A percentile compares a stretch with the other conserved stretches of the same genome.
Conservation (phyloP, 306 rosid genomes). For the Lathyrus sativus region DNA sequence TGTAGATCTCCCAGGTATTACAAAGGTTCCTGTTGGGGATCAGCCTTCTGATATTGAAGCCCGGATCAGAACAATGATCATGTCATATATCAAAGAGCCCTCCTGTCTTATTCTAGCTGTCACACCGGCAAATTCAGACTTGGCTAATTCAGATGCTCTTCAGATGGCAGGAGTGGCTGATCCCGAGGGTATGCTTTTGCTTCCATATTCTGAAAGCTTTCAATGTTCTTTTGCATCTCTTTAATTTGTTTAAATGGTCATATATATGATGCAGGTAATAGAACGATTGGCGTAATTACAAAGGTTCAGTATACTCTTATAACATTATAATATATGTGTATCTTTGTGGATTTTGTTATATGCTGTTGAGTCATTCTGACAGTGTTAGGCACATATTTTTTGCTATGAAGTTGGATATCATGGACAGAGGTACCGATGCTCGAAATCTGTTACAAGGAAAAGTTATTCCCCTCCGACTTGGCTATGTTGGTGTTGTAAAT, state of each 20-base stretch:
- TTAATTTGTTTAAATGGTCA: conserved; percentile 22
- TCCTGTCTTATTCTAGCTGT: conserved; percentile 93
- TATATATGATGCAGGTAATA: conserved; percentile 64
- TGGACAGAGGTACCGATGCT: conserved; percentile 99
- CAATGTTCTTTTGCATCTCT: conserved; percentile 25
- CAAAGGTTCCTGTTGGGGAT: conserved; percentile 98
- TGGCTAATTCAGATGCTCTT: conserved; percentile 99
- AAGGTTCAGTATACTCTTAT: conserved; percentile 59
- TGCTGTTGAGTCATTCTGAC: conserved; percentile 44
- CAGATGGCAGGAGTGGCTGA: conserved; percentile 99
- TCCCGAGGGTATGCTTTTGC: conserved; percentile 78
- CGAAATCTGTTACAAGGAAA: conserved; percentile 92
- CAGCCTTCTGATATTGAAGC: conserved; percentile 98
- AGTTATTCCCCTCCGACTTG: conserved; percentile 95
- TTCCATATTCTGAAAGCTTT: conserved; percentile 31
- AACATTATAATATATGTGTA: neutral
- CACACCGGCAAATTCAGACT: conserved; percentile 96
- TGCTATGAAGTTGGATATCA: conserved; percentile 78
- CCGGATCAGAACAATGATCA: conserved; percentile 93
- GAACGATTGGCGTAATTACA: conserved; percentile 95
- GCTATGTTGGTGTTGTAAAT: conserved; percentile 94
- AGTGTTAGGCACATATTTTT: conserved; percentile 21
- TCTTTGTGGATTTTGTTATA: conserved; percentile 17
- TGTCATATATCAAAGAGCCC: conserved; percentile 82
- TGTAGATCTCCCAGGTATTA: conserved; percentile 96